phyloP scores from a whole-genome alignment of 176 grass and related monocot species.

The Bolboschoenus planiculmis region DNA sequence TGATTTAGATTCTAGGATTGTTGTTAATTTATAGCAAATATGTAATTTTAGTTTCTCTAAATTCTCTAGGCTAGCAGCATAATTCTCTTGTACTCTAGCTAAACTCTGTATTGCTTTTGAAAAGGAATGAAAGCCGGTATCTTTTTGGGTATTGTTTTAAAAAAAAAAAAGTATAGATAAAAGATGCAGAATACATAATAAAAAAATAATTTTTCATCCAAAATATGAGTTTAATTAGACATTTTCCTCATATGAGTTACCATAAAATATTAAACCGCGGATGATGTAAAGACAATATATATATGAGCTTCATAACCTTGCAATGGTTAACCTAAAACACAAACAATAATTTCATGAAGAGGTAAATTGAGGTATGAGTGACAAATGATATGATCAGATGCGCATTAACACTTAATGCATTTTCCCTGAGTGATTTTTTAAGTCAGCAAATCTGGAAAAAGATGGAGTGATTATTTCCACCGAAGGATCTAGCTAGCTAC shows the following conservation, averaged over 20 bases:
- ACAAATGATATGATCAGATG: background rate
- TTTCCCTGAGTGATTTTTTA: constrained; percentile 3
- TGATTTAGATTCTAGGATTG: too few relatives aligned
- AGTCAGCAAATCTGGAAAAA: constrained; percentile 9
- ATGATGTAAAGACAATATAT: background rate
- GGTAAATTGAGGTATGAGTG: background rate
- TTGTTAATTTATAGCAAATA: too few relatives aligned
- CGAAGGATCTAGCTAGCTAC: background rate
- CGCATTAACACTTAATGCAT: constrained; percentile 2
- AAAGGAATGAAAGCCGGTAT: too few relatives aligned
- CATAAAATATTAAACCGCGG: background rate
- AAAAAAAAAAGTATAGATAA: background rate
- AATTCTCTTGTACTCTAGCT: too few relatives aligned
- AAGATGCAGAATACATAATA: background rate
- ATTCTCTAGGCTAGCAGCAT: too few relatives aligned
- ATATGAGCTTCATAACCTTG: background rate
- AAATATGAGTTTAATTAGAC: background rate
- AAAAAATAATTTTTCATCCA: background rate
- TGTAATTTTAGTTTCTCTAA: too few relatives aligned
- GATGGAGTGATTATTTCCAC: background rate
- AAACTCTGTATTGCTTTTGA: too few relatives aligned
- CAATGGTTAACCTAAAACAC: background rate
- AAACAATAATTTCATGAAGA: background rate
- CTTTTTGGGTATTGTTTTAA: too few relatives aligned
- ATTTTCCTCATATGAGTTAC: background rate